Conservation (phyloP, 805 yeast species). For the Ogataea degrootiae region DNA sequence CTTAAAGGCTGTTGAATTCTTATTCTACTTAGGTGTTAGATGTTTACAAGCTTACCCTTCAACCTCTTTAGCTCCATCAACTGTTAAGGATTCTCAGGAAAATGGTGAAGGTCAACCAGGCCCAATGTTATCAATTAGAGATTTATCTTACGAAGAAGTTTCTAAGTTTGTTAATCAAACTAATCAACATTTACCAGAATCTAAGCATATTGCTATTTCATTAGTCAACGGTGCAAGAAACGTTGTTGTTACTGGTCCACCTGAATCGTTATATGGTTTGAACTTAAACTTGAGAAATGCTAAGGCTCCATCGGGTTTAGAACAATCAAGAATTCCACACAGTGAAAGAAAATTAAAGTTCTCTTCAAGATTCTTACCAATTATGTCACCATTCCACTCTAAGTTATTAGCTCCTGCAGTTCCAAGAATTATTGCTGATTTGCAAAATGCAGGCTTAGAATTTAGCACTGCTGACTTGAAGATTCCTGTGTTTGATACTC, state of each 20-base stretch:
- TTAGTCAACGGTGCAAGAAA: slow-evolving; percentile 94
- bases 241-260: slow-evolving; percentile 95
- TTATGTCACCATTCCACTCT: slow-evolving; percentile 96
- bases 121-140: slow-evolving; percentile 95
- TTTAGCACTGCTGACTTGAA: slow-evolving; percentile 52
- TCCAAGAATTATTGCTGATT: slow-evolving; percentile 59
- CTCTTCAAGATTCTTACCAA: slow-evolving; percentile 90
- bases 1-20: slow-evolving; percentile 72
- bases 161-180: slow-evolving; percentile 77
- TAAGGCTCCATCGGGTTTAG: slow-evolving; percentile 90
- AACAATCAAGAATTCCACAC: slow-evolving; percentile 91
- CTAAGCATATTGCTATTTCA: slow-evolving; percentile 86
- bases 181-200: slow-evolving; percentile 87
- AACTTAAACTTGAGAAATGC: slow-evolving; percentile 88
- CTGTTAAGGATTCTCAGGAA: slow-evolving; percentile 85
- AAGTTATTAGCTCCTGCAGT: slow-evolving; percentile 74
- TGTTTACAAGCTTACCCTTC: slow-evolving; percentile 87
- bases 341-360: slow-evolving; percentile 92
- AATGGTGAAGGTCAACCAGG: slow-evolving; percentile 95
- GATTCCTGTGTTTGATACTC: slow-evolving; percentile 91
- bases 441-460: slow-evolving; percentile 51
- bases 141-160: slow-evolving; percentile 75
- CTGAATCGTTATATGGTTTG: slow-evolving; percentile 94
- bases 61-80: slow-evolving; percentile 90
- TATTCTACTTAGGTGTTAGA: slow-evolving; percentile 92